A percentile compares a stretch with the other conserved stretches of the same genome.
These are phyloP conservation scores for Sonneratia alba DNA, from an alignment of 345 rosid genomes.

Conservation along the genomic window DNA sequence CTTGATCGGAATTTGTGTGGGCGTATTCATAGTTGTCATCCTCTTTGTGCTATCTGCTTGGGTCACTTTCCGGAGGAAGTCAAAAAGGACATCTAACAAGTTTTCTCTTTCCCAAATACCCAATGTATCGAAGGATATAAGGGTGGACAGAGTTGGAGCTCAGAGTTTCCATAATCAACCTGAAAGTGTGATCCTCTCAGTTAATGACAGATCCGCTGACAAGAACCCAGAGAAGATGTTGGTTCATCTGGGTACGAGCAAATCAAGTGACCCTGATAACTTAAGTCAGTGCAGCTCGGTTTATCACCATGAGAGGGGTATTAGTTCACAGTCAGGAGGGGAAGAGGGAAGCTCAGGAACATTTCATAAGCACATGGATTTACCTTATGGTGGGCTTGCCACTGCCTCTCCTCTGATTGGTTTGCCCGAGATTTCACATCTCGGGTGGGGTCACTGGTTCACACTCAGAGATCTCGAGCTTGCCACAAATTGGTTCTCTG, in stretches of 20 bases:
- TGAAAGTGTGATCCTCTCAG: conserved; percentile 34
- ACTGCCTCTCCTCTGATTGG: conserved; percentile 88
- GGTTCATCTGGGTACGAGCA: conserved; percentile 50
- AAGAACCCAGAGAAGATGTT: conserved; percentile 47
- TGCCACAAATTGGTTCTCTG: conserved; percentile 69
- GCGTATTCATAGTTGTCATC: conserved; percentile 66
- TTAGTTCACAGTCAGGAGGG: conserved; percentile 78
- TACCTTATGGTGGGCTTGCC: conserved; percentile 46
- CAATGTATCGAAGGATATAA: conserved; percentile 72
- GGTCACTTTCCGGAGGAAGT: conserved; percentile 57
- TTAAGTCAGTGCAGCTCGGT: conserved; percentile 65
- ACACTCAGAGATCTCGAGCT: conserved; percentile 92
- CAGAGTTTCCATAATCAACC: conserved; percentile 36
- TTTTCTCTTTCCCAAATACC: conserved; percentile 60
- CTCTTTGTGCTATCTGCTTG: conserved; percentile 66
- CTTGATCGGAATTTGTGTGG: conserved; percentile 63
- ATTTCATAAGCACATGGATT: conserved; percentile 38
- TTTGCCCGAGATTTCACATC: conserved; percentile 85
- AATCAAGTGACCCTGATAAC: conserved; percentile 77
- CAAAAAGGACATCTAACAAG: conserved; percentile 42
- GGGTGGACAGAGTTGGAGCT: conserved; percentile 59
- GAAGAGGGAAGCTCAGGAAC: conserved; percentile 88
- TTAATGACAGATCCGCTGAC: conserved; percentile 49
- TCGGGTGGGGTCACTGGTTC: conserved; percentile 99
- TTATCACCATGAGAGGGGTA: conserved; percentile 58